A percentile compares a stretch with the other conserved stretches of the same genome.
Conservation (phyloP, 1,284 basidiomycete species). For the Hemileia vastatrix region DNA sequence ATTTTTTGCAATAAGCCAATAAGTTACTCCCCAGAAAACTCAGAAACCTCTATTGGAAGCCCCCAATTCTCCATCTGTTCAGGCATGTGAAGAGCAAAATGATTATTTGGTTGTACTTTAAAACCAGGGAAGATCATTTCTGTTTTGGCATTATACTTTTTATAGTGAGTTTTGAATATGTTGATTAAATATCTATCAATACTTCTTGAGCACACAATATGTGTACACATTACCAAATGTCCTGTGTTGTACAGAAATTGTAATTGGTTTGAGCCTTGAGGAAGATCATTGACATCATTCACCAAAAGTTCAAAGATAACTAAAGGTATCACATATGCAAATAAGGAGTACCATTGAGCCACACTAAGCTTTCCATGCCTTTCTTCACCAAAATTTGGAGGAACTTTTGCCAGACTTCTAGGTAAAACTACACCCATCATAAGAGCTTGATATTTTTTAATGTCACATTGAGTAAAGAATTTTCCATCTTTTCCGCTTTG, state of each 20-base stretch:
- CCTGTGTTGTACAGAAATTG: conserved; percentile 1
- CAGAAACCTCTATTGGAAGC: background rate
- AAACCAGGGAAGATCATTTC: background rate
- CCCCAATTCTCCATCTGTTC: conserved; percentile 7
- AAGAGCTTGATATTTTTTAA: background rate
- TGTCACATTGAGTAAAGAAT: conserved; percentile 4
- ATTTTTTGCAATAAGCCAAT: conserved; percentile 19
- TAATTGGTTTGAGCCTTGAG: background rate
- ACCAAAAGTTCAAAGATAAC: conserved; percentile 4
- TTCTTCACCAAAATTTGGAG: conserved; percentile 1
- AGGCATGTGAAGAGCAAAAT: conserved; percentile 13
- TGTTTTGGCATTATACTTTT: background rate
- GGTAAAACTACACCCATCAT: conserved; percentile 5
- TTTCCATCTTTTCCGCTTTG: background rate
- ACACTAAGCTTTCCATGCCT: conserved; percentile 3
- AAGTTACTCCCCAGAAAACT: conserved; percentile 5
- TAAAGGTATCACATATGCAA: conserved; percentile 2
- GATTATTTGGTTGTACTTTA: conserved; percentile 12
- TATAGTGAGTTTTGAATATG: no score
- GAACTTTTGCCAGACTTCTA: background rate
- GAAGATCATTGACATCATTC: background rate
- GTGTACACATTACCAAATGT: background rate
- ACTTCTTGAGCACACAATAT: conserved; percentile 1
- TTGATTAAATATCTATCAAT: background rate
- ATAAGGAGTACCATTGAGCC: conserved; percentile 3